Evolutionary conservation across 2,329 filamentous ascomycete genomes (phyloP), one percentile per base, ranked within the genome.

Genomic region (Colletotrichum sublineola): DNA sequence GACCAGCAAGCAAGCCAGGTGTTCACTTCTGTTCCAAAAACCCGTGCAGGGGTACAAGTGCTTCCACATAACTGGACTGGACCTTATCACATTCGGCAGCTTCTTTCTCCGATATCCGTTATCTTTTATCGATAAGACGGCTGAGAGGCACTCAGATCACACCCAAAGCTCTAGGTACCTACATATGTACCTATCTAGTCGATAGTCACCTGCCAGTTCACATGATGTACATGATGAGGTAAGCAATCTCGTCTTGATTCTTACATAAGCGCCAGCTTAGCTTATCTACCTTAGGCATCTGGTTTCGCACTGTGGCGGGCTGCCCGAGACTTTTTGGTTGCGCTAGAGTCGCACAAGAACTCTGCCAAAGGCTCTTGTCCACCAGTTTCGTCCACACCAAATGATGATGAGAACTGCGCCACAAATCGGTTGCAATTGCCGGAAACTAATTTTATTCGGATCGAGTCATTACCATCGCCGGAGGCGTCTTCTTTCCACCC

Each of bases 1-100:
- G 66, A 67, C 66, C 69, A 66, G 56, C 50, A 67, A 74, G 71
- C 68, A 65, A 75, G 74, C 74, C 74, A 75, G 74, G 74, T 75
- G 74, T 75, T 75, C 74, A 68, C 74, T 75, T 75, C 72, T 67
- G 53, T 42, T 61, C 48, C 60, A 52, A 63, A 73, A 72, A 56
- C 29, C 68, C 62, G 48, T 71, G 66, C 69, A 72, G 69, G 69
- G 69, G 60, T 64, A 14, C 44, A 60, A 66, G 53, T 64, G 58
- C 52, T 57, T 58, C 33, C 53, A 36, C 46, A 36, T 11, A 31
- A 55, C 36, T 53, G 48, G 24, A 55, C 36, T 53, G 48, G 24
- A 38, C 15, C 48, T 36, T 38, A 15, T 38, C 14, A 24, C n/a
- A 42, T 52, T 66, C 72, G 69, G 69, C 62, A 60, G 11, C 38